These are phyloP conservation scores for Penicillium freii DNA, from an alignment of 2,329 filamentous ascomycete species.

Conservation along the genomic window DNA sequence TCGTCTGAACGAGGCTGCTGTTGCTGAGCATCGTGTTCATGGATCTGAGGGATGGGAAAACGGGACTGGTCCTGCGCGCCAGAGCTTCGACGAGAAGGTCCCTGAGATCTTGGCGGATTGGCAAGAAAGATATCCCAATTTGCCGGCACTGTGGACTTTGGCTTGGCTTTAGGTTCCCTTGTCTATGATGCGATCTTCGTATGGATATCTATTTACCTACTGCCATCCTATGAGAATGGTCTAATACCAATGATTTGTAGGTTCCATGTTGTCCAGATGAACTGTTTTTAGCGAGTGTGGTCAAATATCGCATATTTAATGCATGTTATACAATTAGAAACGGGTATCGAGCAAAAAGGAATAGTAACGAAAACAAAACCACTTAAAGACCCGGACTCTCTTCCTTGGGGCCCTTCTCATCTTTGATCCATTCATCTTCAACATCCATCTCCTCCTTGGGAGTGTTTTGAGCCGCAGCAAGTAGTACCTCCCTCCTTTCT, in stretches of 20 bases:
- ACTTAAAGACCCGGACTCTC: not conserved
- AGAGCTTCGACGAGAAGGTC: slow-evolving; percentile 86
- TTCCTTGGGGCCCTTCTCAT: not conserved
- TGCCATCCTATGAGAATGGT: not conserved
- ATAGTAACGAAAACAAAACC: not conserved
- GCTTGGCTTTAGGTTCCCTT: slow-evolving; percentile 72
- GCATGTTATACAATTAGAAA: not conserved
- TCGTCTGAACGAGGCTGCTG: slow-evolving; percentile 75
- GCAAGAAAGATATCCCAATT: slow-evolving; percentile 91
- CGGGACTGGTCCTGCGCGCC: slow-evolving; percentile 64
- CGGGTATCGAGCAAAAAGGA: slow-evolving; percentile 6
- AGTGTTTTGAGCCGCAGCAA: slow-evolving; percentile 8
- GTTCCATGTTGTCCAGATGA: not conserved
- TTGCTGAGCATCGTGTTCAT: slow-evolving; percentile 68
- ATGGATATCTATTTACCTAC: not conserved
- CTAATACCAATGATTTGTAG: not conserved
- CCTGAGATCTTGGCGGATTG: slow-evolving; percentile 87
- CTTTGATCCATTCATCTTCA: not conserved
- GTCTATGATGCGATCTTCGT: not conserved
- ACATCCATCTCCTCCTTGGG: not conserved
- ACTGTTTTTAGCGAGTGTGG: not conserved
- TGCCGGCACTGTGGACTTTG: slow-evolving; percentile 90
- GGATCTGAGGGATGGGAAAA: slow-evolving; percentile 67
- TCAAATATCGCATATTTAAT: not conserved
- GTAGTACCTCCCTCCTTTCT: slow-evolving; percentile 56